A percentile compares a stretch with the other conserved stretches of the same genome.
Conservation (phyloP, 805 yeast genomes). For the Ascoidea asiatica region DNA sequence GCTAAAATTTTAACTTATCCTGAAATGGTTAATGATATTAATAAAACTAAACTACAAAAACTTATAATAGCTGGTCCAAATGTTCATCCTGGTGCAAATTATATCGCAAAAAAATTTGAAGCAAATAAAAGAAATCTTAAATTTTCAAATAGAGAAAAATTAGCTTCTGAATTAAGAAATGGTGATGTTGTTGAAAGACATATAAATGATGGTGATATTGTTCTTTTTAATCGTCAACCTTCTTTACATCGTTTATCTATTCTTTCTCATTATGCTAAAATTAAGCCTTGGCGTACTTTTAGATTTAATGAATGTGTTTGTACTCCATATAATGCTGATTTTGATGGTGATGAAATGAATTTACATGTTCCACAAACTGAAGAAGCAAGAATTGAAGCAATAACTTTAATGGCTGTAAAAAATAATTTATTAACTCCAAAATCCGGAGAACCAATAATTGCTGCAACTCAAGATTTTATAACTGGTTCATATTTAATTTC, state of each 20-base stretch:
- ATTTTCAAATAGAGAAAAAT: constrained; percentile 70
- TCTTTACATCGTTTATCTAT: constrained; percentile 91
- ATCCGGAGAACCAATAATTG: constrained; percentile 98
- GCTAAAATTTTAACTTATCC: constrained; percentile 95
- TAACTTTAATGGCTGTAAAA: constrained; percentile 95
- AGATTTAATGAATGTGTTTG: constrained; percentile 97
- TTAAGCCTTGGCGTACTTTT: constrained; percentile 97
- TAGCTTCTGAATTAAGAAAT: constrained; percentile 62
- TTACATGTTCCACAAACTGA: constrained; percentile 98
- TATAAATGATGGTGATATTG: constrained; percentile 93
- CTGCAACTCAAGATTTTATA: constrained; percentile 98
- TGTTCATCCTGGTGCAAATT: constrained; percentile 93
- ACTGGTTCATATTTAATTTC: constrained; percentile 91
- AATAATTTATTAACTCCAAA: constrained; percentile 90
- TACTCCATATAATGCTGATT: constrained; percentile 98
- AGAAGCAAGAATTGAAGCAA: constrained; percentile 98
- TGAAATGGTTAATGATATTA: constrained; percentile 84
- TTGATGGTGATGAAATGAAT: constrained; percentile 99
- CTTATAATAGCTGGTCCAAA: constrained; percentile 77
- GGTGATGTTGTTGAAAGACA: constrained; percentile 97
- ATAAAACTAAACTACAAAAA: constrained; percentile 60
- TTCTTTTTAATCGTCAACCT: constrained; percentile 93
- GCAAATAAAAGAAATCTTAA: constrained; percentile 76
- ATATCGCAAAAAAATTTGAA: constrained; percentile 71
- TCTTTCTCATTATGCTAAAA: constrained; percentile 88